Evolutionary conservation across 2,329 filamentous ascomycete genomes (phyloP), one percentile per base, ranked within the genome.

Genomic region (Sporothrix brunneoviolacea): DNA sequence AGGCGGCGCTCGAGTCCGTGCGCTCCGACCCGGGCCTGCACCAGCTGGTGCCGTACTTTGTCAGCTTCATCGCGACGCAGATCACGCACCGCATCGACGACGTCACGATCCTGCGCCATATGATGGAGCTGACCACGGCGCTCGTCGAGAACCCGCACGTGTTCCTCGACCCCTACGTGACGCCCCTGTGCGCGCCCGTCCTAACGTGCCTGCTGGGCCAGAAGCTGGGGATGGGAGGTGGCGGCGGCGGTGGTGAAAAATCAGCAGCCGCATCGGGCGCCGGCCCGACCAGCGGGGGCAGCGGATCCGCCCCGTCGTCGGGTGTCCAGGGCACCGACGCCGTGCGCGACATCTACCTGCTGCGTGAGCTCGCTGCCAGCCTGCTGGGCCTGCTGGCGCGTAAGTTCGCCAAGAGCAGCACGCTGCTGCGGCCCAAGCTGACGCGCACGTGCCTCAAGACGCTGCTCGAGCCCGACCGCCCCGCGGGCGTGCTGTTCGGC

Each of bases 1-100:
- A 86, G 44, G 90, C 93, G 0, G 93, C 89, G 0, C 77, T 96
- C 30, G 85, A 88, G 47, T 94, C 88, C 22, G 80, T 98, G 21
- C 79, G 85, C 44, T 86, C 89, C 51, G 93, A 98, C 62, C 90
- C 93, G 0, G 91, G 91, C 33, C 79, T 97, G 35, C 93, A 98
- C 65, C 93, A 98, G 68, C 80, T 98, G 9, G 83, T 95, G 24
- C 93, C 93, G 0, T 98, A 98, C 69, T 96, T 97, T 61, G 85
- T 95, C 53, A 90, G 94, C 65, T 97, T 95, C 66, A 86, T 97
- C 61, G 85, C 90, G 18, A 91, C 96, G 65, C 93, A 95, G 68
- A 89, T 98, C 45, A 97, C 93, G 1, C 93, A 98, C 66, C 86
- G 84, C 58, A 78, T 95, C 57, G 91, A 95, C 68, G 88, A 95